Evolutionary conservation across 257 asterid genomes (phyloP), one percentile per base, ranked within the genome.

Genomic region (Solanum medicagineum): DNA sequence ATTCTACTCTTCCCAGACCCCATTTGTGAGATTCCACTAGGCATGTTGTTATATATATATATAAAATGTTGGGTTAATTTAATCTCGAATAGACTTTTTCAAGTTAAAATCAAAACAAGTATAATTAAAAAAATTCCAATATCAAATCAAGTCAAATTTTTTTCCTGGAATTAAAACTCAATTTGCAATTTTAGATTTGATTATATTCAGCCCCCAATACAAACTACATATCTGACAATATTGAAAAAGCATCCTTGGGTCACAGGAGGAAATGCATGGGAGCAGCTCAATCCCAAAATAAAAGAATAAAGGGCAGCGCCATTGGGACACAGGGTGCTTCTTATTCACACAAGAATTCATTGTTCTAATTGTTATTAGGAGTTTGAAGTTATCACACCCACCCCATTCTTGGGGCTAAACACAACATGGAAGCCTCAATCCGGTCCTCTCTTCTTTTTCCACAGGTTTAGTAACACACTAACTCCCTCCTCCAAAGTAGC

Each of bases 401-500:
- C 17, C 84, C 51, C 87, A 45, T 59, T 13, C 20, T 66, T 85
- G 56, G 62, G 51, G 20, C 59, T n/a, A 62, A 29, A 85, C 79
- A 69, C 83, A 60, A 29, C 44, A 71, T 24, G 60, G 62, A 84
- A 20, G 83, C 32, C 54, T 65, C 77, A 53, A 86, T 15, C 90
- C 55, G 86, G 54, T 63, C 89, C 87, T 84, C 87, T 88, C 86
- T 83, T 87, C 62, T 74, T 88, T 84, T 87, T 90, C 98, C 94
- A 96, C 55, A 89, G 91, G 86, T 90, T 89, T 87, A 94, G 85
- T 77, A 96, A 53, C 83, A 89, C 85, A 5, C 81, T 73, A 77
- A 89, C 96, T 73, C 98, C 99, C 91, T 96, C 99, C 90, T 87
- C 86, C 49, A 96, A 87, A 22, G 85, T 79, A 73, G 98, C 99